Percentiles rank a stretch among this genome's conserved stretches.
Evolutionary conservation across 2,329 filamentous ascomycete genomes (phyloP).

Genomic region (Scedosporium boydii): DNA sequence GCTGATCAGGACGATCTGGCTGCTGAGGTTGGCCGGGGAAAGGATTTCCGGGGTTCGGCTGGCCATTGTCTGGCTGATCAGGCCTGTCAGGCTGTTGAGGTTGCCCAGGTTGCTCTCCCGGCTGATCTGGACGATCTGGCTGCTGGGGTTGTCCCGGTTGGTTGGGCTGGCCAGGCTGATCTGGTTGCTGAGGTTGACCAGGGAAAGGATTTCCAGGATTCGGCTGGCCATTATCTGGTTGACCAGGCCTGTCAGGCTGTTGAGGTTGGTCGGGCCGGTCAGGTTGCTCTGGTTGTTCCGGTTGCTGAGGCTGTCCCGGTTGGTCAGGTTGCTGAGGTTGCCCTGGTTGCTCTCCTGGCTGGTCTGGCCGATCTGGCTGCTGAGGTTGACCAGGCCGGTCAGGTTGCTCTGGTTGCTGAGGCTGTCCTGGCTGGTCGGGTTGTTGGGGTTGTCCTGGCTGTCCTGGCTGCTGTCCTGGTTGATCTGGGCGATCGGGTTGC

Average conservation of each 20-base stretch:
- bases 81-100: neutral
- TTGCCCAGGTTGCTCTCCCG: too few species aligned
- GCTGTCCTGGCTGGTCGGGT: neutral
- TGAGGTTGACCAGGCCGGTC: neutral
- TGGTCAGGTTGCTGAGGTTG: too few species aligned
- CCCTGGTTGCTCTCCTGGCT: neutral
- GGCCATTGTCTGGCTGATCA: neutral
- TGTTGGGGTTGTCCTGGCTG: neutral
- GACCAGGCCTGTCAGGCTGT: neutral
- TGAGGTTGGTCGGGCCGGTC: too few species aligned
- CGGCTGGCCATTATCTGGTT: neutral
- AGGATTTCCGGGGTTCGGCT: neutral
- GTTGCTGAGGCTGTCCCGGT: too few species aligned
- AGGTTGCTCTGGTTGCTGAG: neutral
- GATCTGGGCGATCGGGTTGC: neutral
- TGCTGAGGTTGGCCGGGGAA: neutral
- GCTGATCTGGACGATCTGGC: too few species aligned
- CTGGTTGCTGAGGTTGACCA: neutral
- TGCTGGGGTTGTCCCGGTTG: neutral
- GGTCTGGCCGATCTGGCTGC: neutral
- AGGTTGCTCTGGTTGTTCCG: too few species aligned
- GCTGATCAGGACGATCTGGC: neutral
- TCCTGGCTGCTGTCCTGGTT: neutral
- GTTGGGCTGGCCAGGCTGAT: neutral
- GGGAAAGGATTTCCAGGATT: neutral